Conservation (phyloP, 306 rosid genomes). For the Cucurbita argyrosperma region DNA sequence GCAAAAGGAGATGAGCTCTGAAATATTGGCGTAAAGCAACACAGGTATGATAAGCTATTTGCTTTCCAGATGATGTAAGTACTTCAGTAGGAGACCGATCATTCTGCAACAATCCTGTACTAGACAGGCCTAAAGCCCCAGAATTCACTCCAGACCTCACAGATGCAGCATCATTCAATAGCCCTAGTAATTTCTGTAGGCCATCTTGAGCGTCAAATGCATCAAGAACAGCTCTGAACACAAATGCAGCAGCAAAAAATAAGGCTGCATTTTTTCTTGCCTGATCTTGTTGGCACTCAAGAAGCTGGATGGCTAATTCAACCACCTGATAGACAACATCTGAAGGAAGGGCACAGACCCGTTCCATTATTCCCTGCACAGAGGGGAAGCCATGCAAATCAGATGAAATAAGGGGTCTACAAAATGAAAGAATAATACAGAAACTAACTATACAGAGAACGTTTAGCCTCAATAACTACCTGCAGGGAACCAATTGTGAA, state of each 20-base stretch:
- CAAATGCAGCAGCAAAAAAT: constrained; percentile 87
- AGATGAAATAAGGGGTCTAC: background rate
- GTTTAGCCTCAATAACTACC: constrained; percentile 26
- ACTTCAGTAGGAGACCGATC: constrained; percentile 79
- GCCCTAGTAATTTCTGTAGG: constrained; percentile 63
- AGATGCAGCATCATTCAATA: constrained; percentile 70
- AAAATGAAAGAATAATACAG: background rate
- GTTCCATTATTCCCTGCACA: constrained; percentile 81
- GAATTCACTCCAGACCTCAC: constrained; percentile 89
- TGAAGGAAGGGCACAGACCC: constrained; percentile 93
- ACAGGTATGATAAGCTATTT: constrained; percentile 88
- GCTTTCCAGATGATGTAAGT: constrained; percentile 89
- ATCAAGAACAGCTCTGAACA: constrained; percentile 90
- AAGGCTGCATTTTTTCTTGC: constrained; percentile 88
- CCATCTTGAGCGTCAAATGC: constrained; percentile 93
- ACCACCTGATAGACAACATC: constrained; percentile 68
- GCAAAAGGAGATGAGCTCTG: constrained; percentile 82
- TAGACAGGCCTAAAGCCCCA: constrained; percentile 53
- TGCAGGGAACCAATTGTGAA: constrained; percentile 91
- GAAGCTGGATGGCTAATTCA: constrained; percentile 80
- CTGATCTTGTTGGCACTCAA: constrained; percentile 81
- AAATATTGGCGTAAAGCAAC: constrained; percentile 89
- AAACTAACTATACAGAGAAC: background rate
- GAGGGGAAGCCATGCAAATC: constrained; percentile 5
- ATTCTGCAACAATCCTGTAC: constrained; percentile 59